Evolutionary conservation across 306 rosid genomes (phyloP).

Genomic region (Phaseolus lunatus): DNA sequence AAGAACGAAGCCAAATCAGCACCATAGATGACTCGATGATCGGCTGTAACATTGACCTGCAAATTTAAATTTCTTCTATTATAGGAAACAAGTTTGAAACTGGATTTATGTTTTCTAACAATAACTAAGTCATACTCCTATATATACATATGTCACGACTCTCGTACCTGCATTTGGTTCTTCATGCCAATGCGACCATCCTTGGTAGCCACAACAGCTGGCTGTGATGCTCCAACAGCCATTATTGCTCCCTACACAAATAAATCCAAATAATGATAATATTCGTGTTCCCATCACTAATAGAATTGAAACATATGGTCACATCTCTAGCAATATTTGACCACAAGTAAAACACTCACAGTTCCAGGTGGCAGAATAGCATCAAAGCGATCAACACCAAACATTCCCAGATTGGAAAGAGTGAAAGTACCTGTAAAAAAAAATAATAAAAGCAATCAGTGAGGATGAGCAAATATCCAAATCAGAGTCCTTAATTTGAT

Average conservation of each 20-base stretch:
- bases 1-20: constrained; percentile 93
- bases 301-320: constrained; percentile 17
- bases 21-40: constrained; percentile 95
- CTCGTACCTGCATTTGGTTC: constrained; percentile 92
- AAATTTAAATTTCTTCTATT: constrained; percentile 37
- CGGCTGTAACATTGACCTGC: constrained; percentile 98
- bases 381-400: constrained; percentile 96
- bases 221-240: constrained; percentile 95
- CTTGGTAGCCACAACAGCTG: constrained; percentile 79
- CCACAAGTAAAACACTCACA: constrained; percentile 53
- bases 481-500: constrained; percentile 1
- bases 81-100: constrained; percentile 39
- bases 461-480: constrained; percentile 23
- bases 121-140: constrained; percentile 1
- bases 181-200: constrained; percentile 92
- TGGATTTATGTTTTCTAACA: constrained; percentile 14
- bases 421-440: constrained; percentile 81
- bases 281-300: constrained; percentile 9
- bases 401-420: constrained; percentile 96
- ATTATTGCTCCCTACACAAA: constrained; percentile 90
- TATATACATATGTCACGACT: constrained; percentile 16
- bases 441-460: constrained; percentile 32
- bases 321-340: constrained; percentile 26
- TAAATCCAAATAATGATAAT: constrained; percentile 35
- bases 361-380: constrained; percentile 99